Percentiles rank a stretch among this genome's conserved stretches.
phyloP scores from a whole-genome alignment of 2,329 filamentous ascomycete species.

The Penicillium sumatraense region DNA sequence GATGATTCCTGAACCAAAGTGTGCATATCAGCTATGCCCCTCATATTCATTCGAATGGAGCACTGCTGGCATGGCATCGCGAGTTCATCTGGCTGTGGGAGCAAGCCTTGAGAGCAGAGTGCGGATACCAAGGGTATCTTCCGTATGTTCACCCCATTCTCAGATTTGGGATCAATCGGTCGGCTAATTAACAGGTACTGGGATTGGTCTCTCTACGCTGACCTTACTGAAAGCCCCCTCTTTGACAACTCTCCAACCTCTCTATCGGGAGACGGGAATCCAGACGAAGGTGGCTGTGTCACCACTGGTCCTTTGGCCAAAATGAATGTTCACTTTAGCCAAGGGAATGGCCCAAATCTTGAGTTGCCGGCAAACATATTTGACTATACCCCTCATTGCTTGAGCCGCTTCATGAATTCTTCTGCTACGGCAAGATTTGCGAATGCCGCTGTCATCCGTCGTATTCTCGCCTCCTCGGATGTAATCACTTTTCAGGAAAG shows the following conservation, averaged over 20 bases:
- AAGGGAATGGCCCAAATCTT: neutral
- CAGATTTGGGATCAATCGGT: neutral
- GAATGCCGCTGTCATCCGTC: neutral
- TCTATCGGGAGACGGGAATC: slow-evolving; percentile 26
- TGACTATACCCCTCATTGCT: slow-evolving; percentile 13
- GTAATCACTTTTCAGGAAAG: slow-evolving; percentile 25
- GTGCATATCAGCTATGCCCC: slow-evolving; percentile 17
- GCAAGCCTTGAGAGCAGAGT: slow-evolving; percentile 7
- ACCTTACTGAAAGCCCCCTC: slow-evolving; percentile 9
- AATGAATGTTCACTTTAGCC: slow-evolving; percentile 5
- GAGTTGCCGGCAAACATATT: slow-evolving; percentile 4
- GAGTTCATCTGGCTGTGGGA: slow-evolving; percentile 16
- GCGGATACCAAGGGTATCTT: slow-evolving; percentile 11
- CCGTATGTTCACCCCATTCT: slow-evolving; percentile 2
- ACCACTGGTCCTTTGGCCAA: slow-evolving; percentile 11
- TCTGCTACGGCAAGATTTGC: neutral
- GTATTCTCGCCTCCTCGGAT: slow-evolving; percentile 5
- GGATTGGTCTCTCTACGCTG: slow-evolving; percentile 14
- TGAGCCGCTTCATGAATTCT: slow-evolving; percentile 8
- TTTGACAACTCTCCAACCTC: slow-evolving; percentile 18
- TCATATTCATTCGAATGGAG: slow-evolving; percentile 8
- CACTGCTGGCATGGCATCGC: slow-evolving; percentile 15
- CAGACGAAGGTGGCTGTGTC: slow-evolving; percentile 16
- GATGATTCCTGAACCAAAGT: neutral
- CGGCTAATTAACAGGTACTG: slow-evolving; percentile 12